A percentile compares a stretch with the other conserved stretches of the same genome.
These are phyloP conservation scores for Glycine tomentella DNA, from an alignment of 306 rosid species.

Conservation along the genomic window DNA sequence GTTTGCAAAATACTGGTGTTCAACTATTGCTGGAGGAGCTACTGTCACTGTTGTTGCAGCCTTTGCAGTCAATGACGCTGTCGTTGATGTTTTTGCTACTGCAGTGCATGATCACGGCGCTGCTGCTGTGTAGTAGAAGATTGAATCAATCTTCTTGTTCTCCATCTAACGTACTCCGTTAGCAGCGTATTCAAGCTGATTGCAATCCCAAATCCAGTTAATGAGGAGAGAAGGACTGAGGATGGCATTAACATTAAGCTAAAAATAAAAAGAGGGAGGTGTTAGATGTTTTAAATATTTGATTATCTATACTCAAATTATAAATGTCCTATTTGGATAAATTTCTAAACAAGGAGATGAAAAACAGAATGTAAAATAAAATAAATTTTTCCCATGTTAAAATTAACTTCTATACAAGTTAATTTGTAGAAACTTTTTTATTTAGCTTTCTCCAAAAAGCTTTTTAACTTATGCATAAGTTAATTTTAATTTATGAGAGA, in stretches of 20 bases:
- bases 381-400: background rate
- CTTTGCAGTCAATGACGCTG: slow-evolving; percentile 29
- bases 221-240: slow-evolving; percentile 74
- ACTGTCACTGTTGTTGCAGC: background rate
- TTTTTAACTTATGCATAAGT: background rate
- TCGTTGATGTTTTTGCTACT: slow-evolving; percentile 41
- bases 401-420: background rate
- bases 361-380: background rate
- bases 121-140: slow-evolving; percentile 41
- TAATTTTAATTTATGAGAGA: background rate
- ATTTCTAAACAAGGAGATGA: background rate
- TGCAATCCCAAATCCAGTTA: slow-evolving; percentile 82
- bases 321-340: background rate
- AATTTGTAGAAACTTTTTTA: background rate
- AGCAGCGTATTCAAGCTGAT: slow-evolving; percentile 70
- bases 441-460: background rate
- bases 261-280: slow-evolving; percentile 28
- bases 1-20: too few relatives aligned
- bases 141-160: slow-evolving; percentile 60
- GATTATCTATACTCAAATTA: slow-evolving; percentile 19
- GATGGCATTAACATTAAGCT: slow-evolving; percentile 67
- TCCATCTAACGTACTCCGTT: slow-evolving; percentile 71
- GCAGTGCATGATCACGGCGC: slow-evolving; percentile 43
- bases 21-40: too few relatives aligned
- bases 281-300: too few relatives aligned